Conservation (phyloP, 2,329 filamentous ascomycete genomes). For the Fusarium floridanum region DNA sequence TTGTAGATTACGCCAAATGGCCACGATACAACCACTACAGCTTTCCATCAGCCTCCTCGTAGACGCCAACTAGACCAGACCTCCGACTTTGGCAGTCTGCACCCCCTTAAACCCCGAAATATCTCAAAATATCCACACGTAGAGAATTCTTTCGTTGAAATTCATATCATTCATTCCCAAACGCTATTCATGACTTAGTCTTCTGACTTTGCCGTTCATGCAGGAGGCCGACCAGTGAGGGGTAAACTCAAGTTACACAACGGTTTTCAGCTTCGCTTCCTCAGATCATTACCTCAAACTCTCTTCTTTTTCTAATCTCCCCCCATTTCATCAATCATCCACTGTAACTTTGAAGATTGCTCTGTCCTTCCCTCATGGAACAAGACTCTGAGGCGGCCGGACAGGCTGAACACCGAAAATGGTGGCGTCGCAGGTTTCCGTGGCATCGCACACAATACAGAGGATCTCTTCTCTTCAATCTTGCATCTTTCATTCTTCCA, state of each 20-base stretch:
- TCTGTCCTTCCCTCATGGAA: constrained; percentile 9
- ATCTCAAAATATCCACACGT: not conserved
- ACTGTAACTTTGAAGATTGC: not conserved
- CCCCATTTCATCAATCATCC: not conserved
- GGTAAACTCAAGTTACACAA: not conserved
- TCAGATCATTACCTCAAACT: not conserved
- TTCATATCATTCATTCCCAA: not conserved
- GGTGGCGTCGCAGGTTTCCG: constrained; percentile 6
- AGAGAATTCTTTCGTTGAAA: not conserved
- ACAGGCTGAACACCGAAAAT: not conserved
- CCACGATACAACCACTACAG: not conserved
- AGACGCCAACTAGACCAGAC: not conserved
- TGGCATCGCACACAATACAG: constrained; percentile 55
- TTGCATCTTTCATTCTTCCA: constrained; percentile 72
- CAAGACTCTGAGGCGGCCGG: not conserved
- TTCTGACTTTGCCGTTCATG: not conserved
- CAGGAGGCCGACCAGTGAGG: constrained; percentile 27
- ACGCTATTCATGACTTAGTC: not conserved
- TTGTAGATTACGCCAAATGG: not conserved
- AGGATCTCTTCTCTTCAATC: constrained; percentile 73
- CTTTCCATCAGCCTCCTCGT: not conserved
- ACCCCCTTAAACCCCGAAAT: not conserved
- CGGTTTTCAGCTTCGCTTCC: not conserved
- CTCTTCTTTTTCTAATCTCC: not conserved
- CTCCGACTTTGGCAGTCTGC: not conserved